Base-by-base conservation (phyloP, 495 filamentous ascomycete genomes). In the Beverwykella pulmonaria region DNA sequence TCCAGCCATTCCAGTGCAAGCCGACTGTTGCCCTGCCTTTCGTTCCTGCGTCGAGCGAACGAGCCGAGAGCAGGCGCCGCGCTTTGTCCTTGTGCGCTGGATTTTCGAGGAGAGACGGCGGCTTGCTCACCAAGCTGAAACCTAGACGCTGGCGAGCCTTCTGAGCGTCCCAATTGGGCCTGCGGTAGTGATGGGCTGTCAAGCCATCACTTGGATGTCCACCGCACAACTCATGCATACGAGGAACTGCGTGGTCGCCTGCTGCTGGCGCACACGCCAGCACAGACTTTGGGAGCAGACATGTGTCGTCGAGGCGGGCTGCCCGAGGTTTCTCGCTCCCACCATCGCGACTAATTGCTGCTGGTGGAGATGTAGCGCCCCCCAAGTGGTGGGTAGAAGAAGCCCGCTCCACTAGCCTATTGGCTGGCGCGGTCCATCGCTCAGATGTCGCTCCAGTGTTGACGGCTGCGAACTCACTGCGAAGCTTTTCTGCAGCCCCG, bases 111-210 rank as follows among this genome's bases (percentile, higher is more conserved):
- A 9, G 22, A 27, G 59, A 9, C 39, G 39, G 2, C 39, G n/a
- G 19, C 53, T 9, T 22, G 54, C 44, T 20, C 52, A 30, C 61
- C 46, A 65, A 50, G 61, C 61, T 65, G 61, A 65, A 65, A 65
- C 61, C 5, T 34, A 39, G 59, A 15, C 46, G 59, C 48, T 25
- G 12, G 53, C 3, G 22, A 12, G 20, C 44, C 29, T 8, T 9
- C 30, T 26, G 46, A 12, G 44, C 15, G 12, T 1, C 59, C 27
- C 59, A 20, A 57, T 57, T 57, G 53, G 53, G 30, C 53, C 4
- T 15, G 20, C 53, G n/a, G 12, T 32, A 9, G 53, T n/a, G 53
- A 57, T 26, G 30, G 25, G 20, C 36, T 36, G 20, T 27, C 22
- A 30, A 12, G 25, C 19, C 34, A 25, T 15, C 9, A n/a, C n/a